Base-by-base conservation (phyloP, 495 filamentous ascomycete species). In the Amorphotheca resinae region DNA sequence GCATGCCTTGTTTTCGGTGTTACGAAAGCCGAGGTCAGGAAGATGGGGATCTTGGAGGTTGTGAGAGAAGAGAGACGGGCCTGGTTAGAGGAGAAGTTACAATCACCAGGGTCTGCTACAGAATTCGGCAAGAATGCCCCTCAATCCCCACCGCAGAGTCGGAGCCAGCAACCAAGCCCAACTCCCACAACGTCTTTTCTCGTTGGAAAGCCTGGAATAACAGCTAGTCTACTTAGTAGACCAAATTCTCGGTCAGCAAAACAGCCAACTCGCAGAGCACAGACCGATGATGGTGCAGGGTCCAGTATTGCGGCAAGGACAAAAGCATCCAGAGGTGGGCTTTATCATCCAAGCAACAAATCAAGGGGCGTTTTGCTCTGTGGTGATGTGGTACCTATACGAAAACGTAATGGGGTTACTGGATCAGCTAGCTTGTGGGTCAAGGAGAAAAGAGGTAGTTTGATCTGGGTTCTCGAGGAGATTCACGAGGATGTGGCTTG, bases 391-490 rank as follows among this genome's bases (percentile, higher is more conserved):
- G 89, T 98, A 2, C 89, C 91, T 0, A 96, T 98, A 46, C 77
- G 82, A 62, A 98, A 96, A 59, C 78, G 88, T 41, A 93, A 98
- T 57, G 93, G 93, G 6, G 72, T 79, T 14, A 87, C 79, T 0
- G 91, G 93, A 1, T 83, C 88, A 26, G 91, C 91, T 26, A 95
- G 87, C 58, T 66, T 98, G 22, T 98, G 91, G 91, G 91, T 96
- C 0, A 96, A 95, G 66, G 91, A 98, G 60, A 98, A 98, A 58
- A 74, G 76, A 33, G 84, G 87, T 34, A 87, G 88, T 5, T 59
- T 98, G 37, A 95, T 98, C 41, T 98, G 91, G 91, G 91, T 98
- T 12, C 58, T 98, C 3, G 91, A 98, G 62, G 91, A 98, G 60
- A 95, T 98, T 41, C 85, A 85, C 41, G 91, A 98, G 65, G 87